Evolutionary conservation across 257 asterid genomes (phyloP), one percentile per base, ranked within the genome.

Genomic region (Schizonepeta tenuifolia): DNA sequence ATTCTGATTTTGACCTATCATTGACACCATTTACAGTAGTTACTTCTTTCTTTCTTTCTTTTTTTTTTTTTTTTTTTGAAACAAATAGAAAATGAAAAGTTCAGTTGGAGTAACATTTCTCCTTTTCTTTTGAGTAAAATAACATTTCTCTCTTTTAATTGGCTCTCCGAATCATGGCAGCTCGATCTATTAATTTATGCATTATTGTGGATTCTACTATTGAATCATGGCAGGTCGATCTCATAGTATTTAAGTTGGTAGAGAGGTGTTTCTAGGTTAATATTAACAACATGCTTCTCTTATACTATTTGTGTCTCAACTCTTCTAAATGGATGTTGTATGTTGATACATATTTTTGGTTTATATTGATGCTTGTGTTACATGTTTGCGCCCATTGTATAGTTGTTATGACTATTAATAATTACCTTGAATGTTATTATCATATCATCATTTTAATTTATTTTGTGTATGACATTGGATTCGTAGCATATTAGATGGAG

Each of bases 1-100:
- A 82, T 87, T 80, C 84, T 82, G 93, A 83, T 85, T 84, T 83
- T 76, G 87, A 87, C 90, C 17, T 80, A 44, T 78, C 90, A 75
- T 59, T 72, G 67, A 64, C 86, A 74, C 73, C 67, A 21, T 57
- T 61, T 33, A 72, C 82, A 69, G 68, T 73, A 31, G 4, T 69
- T 11, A 6, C 51, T 35, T 76, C 58, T 54, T 21, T 7, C 15
- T 11, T 38, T 36, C n/a, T n/a, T n/a, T n/a, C n/a, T n/a, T n/a
- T n/a, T n/a, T n/a, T n/a, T n/a, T n/a, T n/a, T n/a, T n/a, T n/a
- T n/a, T n/a, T n/a, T n/a, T n/a, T n/a, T n/a, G n/a, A n/a, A n/a
- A n/a, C n/a, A n/a, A n/a, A n/a, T n/a, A n/a, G n/a, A n/a, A n/a
- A n/a, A n/a, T n/a, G n/a, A 24, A 36, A 36, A 7, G 7, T 28